Base-by-base conservation (phyloP, 2,329 filamentous ascomycete genomes). In the Ploettnerulaceae sp. region DNA sequence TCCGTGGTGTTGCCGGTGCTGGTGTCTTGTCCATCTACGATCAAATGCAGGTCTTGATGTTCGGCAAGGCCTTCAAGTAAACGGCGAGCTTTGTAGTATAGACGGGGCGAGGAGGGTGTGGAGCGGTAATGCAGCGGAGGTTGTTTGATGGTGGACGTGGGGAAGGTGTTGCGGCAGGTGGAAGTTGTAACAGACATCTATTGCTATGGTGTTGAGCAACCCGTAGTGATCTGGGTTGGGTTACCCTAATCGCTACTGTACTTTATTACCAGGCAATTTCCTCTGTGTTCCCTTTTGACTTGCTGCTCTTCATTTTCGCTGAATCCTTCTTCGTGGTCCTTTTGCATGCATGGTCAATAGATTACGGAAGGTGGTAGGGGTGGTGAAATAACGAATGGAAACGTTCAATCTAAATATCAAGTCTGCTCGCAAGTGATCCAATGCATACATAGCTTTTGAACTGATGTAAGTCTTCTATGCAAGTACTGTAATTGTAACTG, bases 1-100 rank as follows among this genome's bases (percentile, higher is more conserved):
- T 98, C 79, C 93, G 93, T 95, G 94, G 93, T 96, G 93, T 98
- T 70, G 93, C 93, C 70, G 94, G 93, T 89, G 93, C 93, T 79
- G 93, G 93, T 98, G 93, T 98, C 71, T 82, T 98, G 72, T 98
- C 93, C 74, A 96, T 98, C 89, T 98, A 98, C 79, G 93, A 98
- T 75, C 91, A 97, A 83, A 88, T 88, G 74, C 93, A 98, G 86
- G 83, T 98, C 72, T 76, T 98, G 73, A 76, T 98, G 75, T 98
- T 98, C 88, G 93, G 93, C 75, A 97, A 98, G 90, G 88, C 89
- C 81, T 98, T 90, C 90, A 95, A 94, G 73, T 70, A 67, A 56
- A 67, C 57, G 46, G 57, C 56, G 18, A 28, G 26, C 26, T 28
- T 58, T 56, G 53, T 61, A 56, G 51, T 58, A 56, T 61, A 60